phyloP scores from a whole-genome alignment of 257 asterid species.

The Plectranthus barbatus region DNA sequence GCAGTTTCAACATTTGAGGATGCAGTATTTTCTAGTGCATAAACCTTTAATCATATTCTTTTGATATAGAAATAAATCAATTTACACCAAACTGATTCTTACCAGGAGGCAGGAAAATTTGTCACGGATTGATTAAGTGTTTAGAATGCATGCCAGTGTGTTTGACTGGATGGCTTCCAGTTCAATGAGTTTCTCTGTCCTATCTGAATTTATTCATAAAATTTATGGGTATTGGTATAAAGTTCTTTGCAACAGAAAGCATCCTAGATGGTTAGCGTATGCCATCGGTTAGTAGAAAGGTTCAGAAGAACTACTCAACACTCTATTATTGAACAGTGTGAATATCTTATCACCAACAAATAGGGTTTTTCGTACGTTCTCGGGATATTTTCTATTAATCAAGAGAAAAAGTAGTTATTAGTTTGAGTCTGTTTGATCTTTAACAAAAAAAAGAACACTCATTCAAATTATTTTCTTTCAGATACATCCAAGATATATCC shows the following conservation, averaged over 20 bases:
- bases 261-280: not conserved
- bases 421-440: not conserved
- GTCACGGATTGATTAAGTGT: no score
- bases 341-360: not conserved
- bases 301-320: not conserved
- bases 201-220: not conserved
- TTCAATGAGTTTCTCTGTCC: not conserved
- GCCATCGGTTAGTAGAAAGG: not conserved
- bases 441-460: not conserved
- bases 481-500: not conserved
- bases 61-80: not conserved
- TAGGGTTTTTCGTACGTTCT: not conserved
- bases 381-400: not conserved
- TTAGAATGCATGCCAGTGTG: not conserved
- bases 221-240: not conserved
- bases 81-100: not conserved
- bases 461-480: not conserved
- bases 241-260: not conserved
- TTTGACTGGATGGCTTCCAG: not conserved
- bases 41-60: not conserved
- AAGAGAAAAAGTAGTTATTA: not conserved
- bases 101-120: no score
- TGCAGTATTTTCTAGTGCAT: slow-evolving; percentile 7
- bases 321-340: not conserved
- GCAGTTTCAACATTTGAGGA: slow-evolving; percentile 2